phyloP scores from a whole-genome alignment of 345 rosid genomes.

The Triadica sebifera region DNA sequence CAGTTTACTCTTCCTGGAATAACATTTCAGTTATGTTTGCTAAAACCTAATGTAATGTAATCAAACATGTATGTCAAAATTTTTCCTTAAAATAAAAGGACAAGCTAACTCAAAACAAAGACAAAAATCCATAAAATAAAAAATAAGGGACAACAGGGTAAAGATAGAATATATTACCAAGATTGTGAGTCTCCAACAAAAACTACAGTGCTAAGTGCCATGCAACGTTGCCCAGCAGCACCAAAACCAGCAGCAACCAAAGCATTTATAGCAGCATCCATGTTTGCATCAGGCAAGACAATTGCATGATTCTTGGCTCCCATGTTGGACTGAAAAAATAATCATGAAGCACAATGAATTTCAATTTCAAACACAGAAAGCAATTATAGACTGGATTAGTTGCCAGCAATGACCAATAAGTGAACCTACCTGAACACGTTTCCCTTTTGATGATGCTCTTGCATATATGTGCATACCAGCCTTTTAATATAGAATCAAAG shows the following conservation, averaged over 20 bases:
- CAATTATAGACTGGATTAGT: neutral
- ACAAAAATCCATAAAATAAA: neutral
- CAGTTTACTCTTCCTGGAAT: conserved; percentile 68
- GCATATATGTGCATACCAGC: conserved; percentile 97
- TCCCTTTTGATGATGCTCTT: conserved; percentile 89
- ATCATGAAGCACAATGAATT: conserved; percentile 19
- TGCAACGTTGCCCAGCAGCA: conserved; percentile 98
- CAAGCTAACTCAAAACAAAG: neutral
- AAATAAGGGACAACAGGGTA: neutral
- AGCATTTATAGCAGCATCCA: conserved; percentile 80
- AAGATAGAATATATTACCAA: conserved; percentile 48
- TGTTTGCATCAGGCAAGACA: conserved; percentile 77
- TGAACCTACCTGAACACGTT: conserved; percentile 82
- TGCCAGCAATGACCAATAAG: neutral
- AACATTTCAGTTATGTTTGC: neutral
- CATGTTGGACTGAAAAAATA: conserved; percentile 78
- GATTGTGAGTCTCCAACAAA: conserved; percentile 76
- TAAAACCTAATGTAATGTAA: neutral
- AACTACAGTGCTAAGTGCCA: conserved; percentile 92
- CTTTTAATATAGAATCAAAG: conserved; percentile 35
- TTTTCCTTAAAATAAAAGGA: neutral
- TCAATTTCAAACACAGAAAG: conserved; percentile 1
- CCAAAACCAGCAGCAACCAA: conserved; percentile 96
- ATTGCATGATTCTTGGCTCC: conserved; percentile 97
- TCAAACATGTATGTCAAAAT: neutral